Evolutionary conservation across 176 grass and related monocot genomes (phyloP).

Genomic region (Pharus latifolius): DNA sequence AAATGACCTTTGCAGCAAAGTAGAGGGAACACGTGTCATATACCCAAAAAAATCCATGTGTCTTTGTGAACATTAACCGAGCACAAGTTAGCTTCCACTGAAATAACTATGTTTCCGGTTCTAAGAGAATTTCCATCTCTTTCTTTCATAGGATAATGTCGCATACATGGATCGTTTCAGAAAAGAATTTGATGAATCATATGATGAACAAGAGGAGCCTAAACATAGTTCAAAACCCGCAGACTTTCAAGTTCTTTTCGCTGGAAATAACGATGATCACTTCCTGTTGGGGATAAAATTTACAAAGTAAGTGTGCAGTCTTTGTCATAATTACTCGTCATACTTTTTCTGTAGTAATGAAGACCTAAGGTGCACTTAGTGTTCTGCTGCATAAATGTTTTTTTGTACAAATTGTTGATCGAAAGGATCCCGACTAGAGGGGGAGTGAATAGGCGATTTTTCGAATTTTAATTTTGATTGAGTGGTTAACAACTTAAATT

Average conservation of each 20-base stretch:
- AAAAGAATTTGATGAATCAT: constrained; percentile 55
- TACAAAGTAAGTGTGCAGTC: constrained; percentile 54
- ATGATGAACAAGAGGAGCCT: constrained; percentile 51
- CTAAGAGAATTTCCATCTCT: background rate
- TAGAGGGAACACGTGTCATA: too few relatives aligned
- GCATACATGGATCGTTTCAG: constrained; percentile 53
- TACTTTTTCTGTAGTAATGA: background rate
- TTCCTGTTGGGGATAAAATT: constrained; percentile 95
- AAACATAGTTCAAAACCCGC: constrained; percentile 56
- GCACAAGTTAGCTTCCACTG: background rate
- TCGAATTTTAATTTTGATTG: too few relatives aligned
- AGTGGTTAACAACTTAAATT: too few relatives aligned
- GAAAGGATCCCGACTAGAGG: too few relatives aligned
- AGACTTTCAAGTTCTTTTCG: constrained; percentile 68
- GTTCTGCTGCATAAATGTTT: too few relatives aligned
- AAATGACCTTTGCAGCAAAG: too few relatives aligned
- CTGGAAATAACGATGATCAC: constrained; percentile 74
- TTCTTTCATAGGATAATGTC: constrained; percentile 47
- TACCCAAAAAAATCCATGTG: too few relatives aligned
- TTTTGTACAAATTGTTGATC: too few relatives aligned
- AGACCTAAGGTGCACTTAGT: background rate
- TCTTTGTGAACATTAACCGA: background rate
- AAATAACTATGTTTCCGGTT: constrained; percentile 8
- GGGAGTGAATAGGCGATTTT: too few relatives aligned
- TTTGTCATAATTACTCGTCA: background rate